A percentile compares a stretch with the other conserved stretches of the same genome.
These are phyloP conservation scores for Cyclotella distinguenda DNA, from an alignment of 108 stramenopile genomes.

Conservation along the genomic window DNA sequence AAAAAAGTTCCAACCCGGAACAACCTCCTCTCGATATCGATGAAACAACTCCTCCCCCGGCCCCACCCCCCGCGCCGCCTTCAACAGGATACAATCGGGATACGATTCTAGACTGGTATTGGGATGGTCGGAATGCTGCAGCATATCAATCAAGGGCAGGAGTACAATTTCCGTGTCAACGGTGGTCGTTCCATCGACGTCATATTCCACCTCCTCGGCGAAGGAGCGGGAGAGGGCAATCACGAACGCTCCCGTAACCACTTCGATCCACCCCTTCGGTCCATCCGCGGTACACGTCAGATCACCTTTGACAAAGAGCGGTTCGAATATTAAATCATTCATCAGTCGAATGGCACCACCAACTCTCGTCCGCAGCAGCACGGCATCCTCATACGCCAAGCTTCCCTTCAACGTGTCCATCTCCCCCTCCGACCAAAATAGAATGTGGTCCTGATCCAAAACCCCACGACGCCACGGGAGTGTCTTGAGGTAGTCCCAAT, in stretches of 20 bases:
- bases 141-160: slow-evolving; percentile 72
- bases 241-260: slow-evolving; percentile 72
- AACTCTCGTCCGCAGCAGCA: slow-evolving; percentile 55
- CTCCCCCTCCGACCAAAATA: slow-evolving; percentile 69
- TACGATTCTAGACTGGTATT: slow-evolving; percentile 56
- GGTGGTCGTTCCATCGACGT: slow-evolving; percentile 11
- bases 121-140: slow-evolving; percentile 68
- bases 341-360: slow-evolving; percentile 54
- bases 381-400: slow-evolving; percentile 63
- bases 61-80: slow-evolving; percentile 48
- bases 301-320: background rate
- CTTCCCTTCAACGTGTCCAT: slow-evolving; percentile 59
- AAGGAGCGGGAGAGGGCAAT: slow-evolving; percentile 69
- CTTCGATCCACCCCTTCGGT: slow-evolving; percentile 50
- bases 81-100: slow-evolving; percentile 63
- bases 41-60: slow-evolving; percentile 68
- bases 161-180: slow-evolving; percentile 51
- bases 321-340: slow-evolving; percentile 35
- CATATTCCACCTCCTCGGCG: slow-evolving; percentile 55
- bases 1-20: slow-evolving; percentile 77
- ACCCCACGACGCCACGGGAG: slow-evolving; percentile 69
- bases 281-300: background rate
- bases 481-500: slow-evolving; percentile 60
- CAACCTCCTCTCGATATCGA: slow-evolving; percentile 71
- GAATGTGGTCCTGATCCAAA: slow-evolving; percentile 70